Evolutionary conservation across 2,329 filamentous ascomycete genomes (phyloP).

Genomic region (Colletotrichum liaoningense): DNA sequence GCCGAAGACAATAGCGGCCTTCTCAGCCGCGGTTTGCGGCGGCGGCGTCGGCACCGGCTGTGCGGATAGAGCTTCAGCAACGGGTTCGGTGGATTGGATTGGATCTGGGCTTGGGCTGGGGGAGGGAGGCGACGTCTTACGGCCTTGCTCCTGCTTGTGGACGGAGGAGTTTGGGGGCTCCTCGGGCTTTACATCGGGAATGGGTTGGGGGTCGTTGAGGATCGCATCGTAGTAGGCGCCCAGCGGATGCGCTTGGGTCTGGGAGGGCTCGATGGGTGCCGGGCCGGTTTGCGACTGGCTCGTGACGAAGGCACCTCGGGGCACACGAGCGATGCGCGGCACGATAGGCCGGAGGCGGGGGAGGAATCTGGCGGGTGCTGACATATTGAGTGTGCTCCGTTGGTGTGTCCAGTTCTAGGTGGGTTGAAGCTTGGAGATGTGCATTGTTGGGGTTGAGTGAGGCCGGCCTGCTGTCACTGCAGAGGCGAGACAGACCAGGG

Average conservation of each 20-base stretch:
- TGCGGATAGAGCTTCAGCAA: conserved; percentile 37
- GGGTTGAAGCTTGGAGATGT: conserved; percentile 3
- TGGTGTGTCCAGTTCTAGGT: conserved; percentile 7
- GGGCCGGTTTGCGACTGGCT: conserved; percentile 42
- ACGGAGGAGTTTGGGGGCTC: conserved; percentile 54
- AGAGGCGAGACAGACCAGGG: conserved; percentile 1
- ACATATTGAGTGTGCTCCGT: conserved; percentile 42
- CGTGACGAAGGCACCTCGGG: conserved; percentile 42
- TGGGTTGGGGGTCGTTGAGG: conserved; percentile 58
- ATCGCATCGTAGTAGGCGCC: conserved; percentile 71
- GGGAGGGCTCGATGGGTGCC: conserved; percentile 41
- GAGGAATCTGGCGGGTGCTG: conserved; percentile 43
- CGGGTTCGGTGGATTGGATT: conserved; percentile 31
- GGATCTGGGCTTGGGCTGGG: conserved; percentile 1
- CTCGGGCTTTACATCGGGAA: conserved; percentile 55
- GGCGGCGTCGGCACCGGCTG: conserved; percentile 47
- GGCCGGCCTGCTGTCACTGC: conserved; percentile 25
- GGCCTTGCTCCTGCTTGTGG: conserved; percentile 38
- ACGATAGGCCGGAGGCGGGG: conserved; percentile 45
- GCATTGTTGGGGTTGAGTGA: conserved; percentile 25
- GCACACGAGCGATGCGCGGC: conserved; percentile 39
- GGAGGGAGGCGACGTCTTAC: conserved; percentile 38
- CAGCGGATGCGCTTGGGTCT: conserved; percentile 58
- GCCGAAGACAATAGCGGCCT: conserved; percentile 81
- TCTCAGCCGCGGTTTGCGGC: conserved; percentile 62